Percentiles rank a stretch among this genome's conserved stretches.
These are phyloP conservation scores for Penicillium chermesinum DNA, from an alignment of 495 filamentous ascomycete genomes.

Conservation along the genomic window DNA sequence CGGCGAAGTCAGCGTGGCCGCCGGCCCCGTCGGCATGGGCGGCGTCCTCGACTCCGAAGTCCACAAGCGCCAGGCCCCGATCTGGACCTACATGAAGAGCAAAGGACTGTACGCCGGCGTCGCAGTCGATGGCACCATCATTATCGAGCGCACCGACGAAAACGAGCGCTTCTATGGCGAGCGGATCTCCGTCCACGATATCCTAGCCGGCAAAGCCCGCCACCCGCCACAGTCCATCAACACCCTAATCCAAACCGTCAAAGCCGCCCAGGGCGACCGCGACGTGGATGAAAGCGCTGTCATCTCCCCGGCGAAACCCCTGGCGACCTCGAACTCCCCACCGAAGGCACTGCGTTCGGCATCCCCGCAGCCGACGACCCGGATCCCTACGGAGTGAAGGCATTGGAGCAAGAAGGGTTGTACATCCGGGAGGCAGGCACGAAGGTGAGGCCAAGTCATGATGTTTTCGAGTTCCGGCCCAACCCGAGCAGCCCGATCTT, in stretches of 20 bases:
- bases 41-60: slow-evolving; percentile 70
- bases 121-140: slow-evolving; percentile 75
- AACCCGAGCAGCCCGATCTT: slow-evolving; percentile 73
- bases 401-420: slow-evolving; percentile 76
- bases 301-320: slow-evolving; percentile 60
- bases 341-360: slow-evolving; percentile 53
- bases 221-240: slow-evolving; percentile 60
- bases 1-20: slow-evolving; percentile 67
- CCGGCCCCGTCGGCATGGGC: slow-evolving; percentile 74
- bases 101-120: slow-evolving; percentile 79
- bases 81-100: slow-evolving; percentile 86
- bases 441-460: slow-evolving; percentile 58
- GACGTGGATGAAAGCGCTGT: slow-evolving; percentile 60
- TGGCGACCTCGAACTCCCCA: slow-evolving; percentile 61
- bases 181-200: slow-evolving; percentile 68
- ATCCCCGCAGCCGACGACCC: slow-evolving; percentile 69
- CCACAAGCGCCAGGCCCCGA: slow-evolving; percentile 63
- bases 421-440: slow-evolving; percentile 84
- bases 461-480: slow-evolving; percentile 75
- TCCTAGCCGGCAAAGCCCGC: slow-evolving; percentile 71
- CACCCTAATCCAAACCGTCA: slow-evolving; percentile 71
- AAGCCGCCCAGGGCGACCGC: slow-evolving; percentile 74
- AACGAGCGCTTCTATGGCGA: slow-evolving; percentile 83
- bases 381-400: slow-evolving; percentile 83
- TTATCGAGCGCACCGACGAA: slow-evolving; percentile 81